Conservation (phyloP, 768 basidiomycete genomes). For the Clathrus columnatus region DNA sequence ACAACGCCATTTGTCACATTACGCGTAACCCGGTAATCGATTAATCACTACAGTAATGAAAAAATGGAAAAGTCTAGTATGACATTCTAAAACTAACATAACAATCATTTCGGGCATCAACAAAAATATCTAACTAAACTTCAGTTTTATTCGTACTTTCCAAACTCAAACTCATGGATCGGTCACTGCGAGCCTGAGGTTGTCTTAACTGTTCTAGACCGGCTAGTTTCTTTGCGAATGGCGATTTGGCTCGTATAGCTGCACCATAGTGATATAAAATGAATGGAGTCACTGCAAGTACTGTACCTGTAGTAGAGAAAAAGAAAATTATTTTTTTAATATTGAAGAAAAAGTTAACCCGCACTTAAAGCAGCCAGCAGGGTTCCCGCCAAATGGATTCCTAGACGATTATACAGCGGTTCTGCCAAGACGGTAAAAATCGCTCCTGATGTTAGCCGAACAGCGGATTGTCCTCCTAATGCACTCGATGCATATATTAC, state of each 20-base stretch:
- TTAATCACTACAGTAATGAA: too few relatives aligned
- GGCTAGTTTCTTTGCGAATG: constrained; percentile 3
- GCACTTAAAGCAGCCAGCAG: constrained; percentile 4
- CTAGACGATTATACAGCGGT: constrained; percentile 3
- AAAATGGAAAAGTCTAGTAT: too few relatives aligned
- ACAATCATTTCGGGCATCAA: too few relatives aligned
- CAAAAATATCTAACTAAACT: not conserved
- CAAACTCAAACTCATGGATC: not conserved
- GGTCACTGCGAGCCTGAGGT: not conserved
- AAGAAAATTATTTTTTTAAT: not conserved
- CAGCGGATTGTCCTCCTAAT: not conserved
- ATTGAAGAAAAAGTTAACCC: not conserved
- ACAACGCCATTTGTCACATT: too few relatives aligned
- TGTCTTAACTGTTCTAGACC: not conserved
- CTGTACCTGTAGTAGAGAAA: not conserved
- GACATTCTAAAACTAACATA: too few relatives aligned
- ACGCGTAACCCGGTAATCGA: too few relatives aligned
- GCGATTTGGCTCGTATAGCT: not conserved
- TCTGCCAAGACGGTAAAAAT: not conserved
- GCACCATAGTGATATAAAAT: constrained; percentile 8
- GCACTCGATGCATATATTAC: constrained; percentile 4
- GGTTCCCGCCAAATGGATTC: constrained; percentile 2
- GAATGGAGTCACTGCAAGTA: constrained; percentile 4
- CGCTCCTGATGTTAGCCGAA: constrained; percentile 2
- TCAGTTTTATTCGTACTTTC: not conserved